Evolutionary conservation across 176 grass and related monocot genomes (phyloP).

Genomic region (Lolium multiflorum): DNA sequence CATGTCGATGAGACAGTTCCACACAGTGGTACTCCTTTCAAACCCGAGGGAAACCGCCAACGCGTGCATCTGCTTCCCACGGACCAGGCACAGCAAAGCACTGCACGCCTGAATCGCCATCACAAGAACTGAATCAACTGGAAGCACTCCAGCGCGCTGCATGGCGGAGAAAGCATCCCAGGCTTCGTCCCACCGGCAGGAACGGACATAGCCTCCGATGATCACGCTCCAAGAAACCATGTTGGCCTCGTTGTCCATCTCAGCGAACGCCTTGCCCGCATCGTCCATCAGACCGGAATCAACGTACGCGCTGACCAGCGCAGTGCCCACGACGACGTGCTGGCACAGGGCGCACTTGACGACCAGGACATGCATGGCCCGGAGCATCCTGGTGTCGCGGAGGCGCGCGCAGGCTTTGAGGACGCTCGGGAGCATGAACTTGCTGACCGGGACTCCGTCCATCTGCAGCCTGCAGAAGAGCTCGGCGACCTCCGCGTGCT

Average conservation of each 20-base stretch:
- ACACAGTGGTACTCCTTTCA: constrained; percentile 44
- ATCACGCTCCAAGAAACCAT: constrained; percentile 59
- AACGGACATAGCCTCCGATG: constrained; percentile 47
- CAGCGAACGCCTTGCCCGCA: constrained; percentile 39
- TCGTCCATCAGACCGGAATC: constrained; percentile 40
- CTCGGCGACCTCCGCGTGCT: constrained; percentile 46
- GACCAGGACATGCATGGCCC: constrained; percentile 46
- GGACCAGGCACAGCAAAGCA: constrained; percentile 37
- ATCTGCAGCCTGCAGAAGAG: constrained; percentile 52
- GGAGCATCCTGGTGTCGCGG: constrained; percentile 33
- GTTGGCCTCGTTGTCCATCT: constrained; percentile 46
- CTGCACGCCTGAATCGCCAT: constrained; percentile 54
- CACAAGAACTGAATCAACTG: constrained; percentile 53
- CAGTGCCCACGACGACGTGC: constrained; percentile 52
- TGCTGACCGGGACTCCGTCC: constrained; percentile 29
- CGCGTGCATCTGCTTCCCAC: constrained; percentile 56
- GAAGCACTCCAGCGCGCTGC: constrained; percentile 34
- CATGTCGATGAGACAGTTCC: constrained; percentile 66
- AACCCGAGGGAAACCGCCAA: constrained; percentile 46
- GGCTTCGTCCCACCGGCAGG: constrained; percentile 46
- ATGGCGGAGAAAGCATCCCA: constrained; percentile 51
- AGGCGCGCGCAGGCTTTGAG: constrained; percentile 51
- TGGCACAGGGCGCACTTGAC: constrained; percentile 46
- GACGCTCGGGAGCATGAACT: constrained; percentile 63
- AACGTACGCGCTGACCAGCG: constrained; percentile 44